Conservation (phyloP, 129 eudicot species). For the Flaveria trinervia region DNA sequence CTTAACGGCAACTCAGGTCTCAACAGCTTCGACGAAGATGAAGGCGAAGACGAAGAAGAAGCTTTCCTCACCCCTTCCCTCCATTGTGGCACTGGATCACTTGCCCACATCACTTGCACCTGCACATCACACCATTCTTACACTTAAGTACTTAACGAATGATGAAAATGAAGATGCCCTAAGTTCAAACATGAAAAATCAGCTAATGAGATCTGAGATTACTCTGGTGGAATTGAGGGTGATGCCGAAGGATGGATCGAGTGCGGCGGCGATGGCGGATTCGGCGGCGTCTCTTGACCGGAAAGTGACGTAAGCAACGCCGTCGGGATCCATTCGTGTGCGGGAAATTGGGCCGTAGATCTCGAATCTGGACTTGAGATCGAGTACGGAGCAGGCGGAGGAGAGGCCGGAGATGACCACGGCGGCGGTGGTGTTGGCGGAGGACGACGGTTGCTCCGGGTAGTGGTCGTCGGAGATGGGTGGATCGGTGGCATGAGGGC, state of each 20-base stretch:
- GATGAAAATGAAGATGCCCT: too few relatives aligned
- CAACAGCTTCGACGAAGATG: slow-evolving; percentile 72
- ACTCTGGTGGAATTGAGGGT: slow-evolving; percentile 60
- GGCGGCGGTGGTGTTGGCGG: slow-evolving; percentile 43
- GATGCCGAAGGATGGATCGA: slow-evolving; percentile 71
- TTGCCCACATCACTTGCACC: slow-evolving; percentile 87
- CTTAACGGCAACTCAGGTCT: slow-evolving; percentile 79
- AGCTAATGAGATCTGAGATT: slow-evolving; percentile 9
- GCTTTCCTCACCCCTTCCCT: slow-evolving; percentile 53
- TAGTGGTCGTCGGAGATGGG: slow-evolving; percentile 33
- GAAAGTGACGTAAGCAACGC: slow-evolving; percentile 77
- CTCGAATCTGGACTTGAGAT: slow-evolving; percentile 81
- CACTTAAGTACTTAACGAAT: too few relatives aligned
- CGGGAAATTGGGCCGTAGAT: slow-evolving; percentile 91
- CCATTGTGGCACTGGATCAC: slow-evolving; percentile 71
- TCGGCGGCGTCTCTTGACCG: slow-evolving; percentile 64
- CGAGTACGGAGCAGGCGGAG: slow-evolving; percentile 67
- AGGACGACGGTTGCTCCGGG: slow-evolving; percentile 34
- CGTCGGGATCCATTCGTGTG: slow-evolving; percentile 69
- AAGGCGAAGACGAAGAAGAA: slow-evolving; percentile 30
- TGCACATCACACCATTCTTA: slow-evolving; percentile 12
- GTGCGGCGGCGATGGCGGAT: slow-evolving; percentile 66
- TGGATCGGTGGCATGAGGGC: slow-evolving; percentile 50
- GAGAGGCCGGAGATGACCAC: slow-evolving; percentile 73
- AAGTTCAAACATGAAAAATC: too few relatives aligned